Percentiles rank a stretch among this genome's conserved stretches.
Evolutionary conservation across 1,284 basidiomycete species (phyloP).

Genomic region (Gymnopus androsaceus): DNA sequence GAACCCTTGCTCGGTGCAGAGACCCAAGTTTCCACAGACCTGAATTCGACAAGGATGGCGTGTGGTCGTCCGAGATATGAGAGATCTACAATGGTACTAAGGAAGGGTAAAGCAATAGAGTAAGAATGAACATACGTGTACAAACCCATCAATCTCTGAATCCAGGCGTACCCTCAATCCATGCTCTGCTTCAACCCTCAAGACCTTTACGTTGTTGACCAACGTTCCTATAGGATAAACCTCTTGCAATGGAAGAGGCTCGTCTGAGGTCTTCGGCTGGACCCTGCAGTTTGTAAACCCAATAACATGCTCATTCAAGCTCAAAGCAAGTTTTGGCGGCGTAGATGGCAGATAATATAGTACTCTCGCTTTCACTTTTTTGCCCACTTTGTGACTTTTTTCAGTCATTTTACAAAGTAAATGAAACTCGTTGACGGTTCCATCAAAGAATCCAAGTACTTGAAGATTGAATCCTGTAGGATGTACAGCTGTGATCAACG

Average conservation of each 20-base stretch:
- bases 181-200: conserved; percentile 77
- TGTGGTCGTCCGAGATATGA: conserved; percentile 89
- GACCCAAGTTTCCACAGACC: conserved; percentile 82
- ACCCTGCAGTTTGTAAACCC: conserved; percentile 47
- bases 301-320: conserved; percentile 75
- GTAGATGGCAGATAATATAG: conserved; percentile 77
- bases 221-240: conserved; percentile 75
- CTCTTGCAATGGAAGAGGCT: conserved; percentile 42
- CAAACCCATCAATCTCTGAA: conserved; percentile 73
- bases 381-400: conserved; percentile 73
- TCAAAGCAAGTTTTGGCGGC: conserved; percentile 82
- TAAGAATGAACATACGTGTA: conserved; percentile 67
- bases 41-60: conserved; percentile 73
- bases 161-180: conserved; percentile 75
- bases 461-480: conserved; percentile 86
- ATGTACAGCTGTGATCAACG: conserved; percentile 80
- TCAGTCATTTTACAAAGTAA: conserved; percentile 53
- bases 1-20: conserved; percentile 86
- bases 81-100: conserved; percentile 69
- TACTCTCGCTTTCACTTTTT: conserved; percentile 88
- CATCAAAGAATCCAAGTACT: conserved; percentile 92
- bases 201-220: conserved; percentile 75
- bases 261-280: conserved; percentile 24
- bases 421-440: conserved; percentile 87
- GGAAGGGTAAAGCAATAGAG: not conserved